phyloP scores from a whole-genome alignment of 2,329 filamentous ascomycete genomes.

The Aureobasidium sp. region DNA sequence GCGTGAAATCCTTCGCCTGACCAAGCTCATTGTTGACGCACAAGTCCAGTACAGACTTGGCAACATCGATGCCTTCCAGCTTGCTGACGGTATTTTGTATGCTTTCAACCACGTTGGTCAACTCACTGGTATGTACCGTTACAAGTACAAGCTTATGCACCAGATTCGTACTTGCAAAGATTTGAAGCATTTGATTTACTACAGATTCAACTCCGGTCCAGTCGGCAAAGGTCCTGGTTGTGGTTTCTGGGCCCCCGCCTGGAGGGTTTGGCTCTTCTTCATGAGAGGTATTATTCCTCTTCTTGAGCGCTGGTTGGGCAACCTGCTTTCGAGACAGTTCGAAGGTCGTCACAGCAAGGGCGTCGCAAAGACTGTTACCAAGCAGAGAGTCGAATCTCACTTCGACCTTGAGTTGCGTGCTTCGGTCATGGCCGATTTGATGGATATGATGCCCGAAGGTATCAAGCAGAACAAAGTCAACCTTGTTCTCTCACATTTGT shows the following conservation, averaged over 20 bases:
- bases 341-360: conserved; percentile 98
- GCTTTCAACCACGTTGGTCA: conserved; percentile 99
- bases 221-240: conserved; percentile 97
- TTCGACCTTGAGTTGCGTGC: conserved; percentile 96
- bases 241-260: conserved; percentile 97
- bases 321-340: conserved; percentile 92
- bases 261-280: conserved; percentile 99
- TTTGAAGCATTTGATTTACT: conserved; percentile 97
- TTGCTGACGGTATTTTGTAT: conserved; percentile 97
- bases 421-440: conserved; percentile 96
- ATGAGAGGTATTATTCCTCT: conserved; percentile 97
- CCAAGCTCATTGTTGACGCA: conserved; percentile 95
- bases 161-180: conserved; percentile 99
- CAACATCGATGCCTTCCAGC: conserved; percentile 97
- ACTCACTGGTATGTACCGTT: conserved; percentile 97
- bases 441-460: conserved; percentile 99
- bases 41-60: conserved; percentile 96
- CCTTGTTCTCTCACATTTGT: conserved; percentile 91
- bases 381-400: conserved; percentile 97
- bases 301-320: conserved; percentile 94
- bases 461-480: conserved; percentile 99
- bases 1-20: conserved; percentile 92
- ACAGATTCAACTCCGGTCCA: conserved; percentile 93
- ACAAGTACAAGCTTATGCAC: conserved; percentile 99
- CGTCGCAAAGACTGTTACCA: conserved; percentile 97